A percentile compares a stretch with the other conserved stretches of the same genome.
phyloP scores from a whole-genome alignment of 306 rosid genomes.

The Lithocarpus polystachyus region DNA sequence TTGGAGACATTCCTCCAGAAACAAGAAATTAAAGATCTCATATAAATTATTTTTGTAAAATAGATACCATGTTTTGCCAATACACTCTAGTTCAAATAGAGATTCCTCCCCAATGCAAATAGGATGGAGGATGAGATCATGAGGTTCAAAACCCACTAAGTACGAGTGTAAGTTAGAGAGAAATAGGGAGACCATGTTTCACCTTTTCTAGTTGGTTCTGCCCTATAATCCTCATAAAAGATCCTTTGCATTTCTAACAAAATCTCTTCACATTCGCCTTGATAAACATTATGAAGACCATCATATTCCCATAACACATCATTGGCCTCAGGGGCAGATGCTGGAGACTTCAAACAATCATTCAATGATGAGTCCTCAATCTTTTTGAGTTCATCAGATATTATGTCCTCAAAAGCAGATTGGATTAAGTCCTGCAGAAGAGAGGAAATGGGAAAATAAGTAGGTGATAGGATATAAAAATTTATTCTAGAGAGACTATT shows the following conservation, averaged over 20 bases:
- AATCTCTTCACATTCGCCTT: conserved; percentile 69
- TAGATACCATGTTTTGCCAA: conserved; percentile 29
- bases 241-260: conserved; percentile 75
- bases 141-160: no score
- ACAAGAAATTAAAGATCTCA: neutral
- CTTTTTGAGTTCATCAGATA: conserved; percentile 64
- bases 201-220: conserved; percentile 48
- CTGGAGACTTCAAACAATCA: conserved; percentile 2
- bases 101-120: no score
- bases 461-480: neutral
- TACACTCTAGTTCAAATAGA: no score
- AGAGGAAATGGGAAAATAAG: neutral
- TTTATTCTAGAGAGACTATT: neutral
- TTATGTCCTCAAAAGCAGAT: conserved; percentile 54
- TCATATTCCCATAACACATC: conserved; percentile 73
- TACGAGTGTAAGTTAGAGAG: no score
- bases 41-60: neutral
- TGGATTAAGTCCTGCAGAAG: conserved; percentile 46
- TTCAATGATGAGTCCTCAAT: conserved; percentile 40
- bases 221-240: conserved; percentile 63
- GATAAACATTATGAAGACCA: conserved; percentile 40
- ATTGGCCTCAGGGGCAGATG: conserved; percentile 20
- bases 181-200: neutral
- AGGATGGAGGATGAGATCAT: no score
- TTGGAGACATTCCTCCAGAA: neutral